phyloP scores from a whole-genome alignment of 2,329 filamentous ascomycete genomes.

The Colletotrichum paranaense region DNA sequence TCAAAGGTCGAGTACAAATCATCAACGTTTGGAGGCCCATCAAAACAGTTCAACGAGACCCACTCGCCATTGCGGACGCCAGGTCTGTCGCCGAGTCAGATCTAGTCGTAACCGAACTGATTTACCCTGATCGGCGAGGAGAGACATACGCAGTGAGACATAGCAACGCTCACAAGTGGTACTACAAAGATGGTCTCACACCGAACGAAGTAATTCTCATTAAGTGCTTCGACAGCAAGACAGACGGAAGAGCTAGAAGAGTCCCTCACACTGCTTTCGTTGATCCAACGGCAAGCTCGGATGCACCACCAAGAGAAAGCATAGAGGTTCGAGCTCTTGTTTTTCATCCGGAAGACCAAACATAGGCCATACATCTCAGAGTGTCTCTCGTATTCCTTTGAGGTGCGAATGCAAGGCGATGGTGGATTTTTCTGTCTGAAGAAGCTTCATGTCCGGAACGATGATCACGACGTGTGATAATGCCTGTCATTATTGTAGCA shows the following conservation, averaged over 20 bases:
- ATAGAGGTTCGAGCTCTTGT: slow-evolving; percentile 68
- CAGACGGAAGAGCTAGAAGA: slow-evolving; percentile 62
- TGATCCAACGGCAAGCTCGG: slow-evolving; percentile 53
- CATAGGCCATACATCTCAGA: not conserved
- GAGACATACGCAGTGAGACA: slow-evolving; percentile 61
- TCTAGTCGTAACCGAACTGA: slow-evolving; percentile 59
- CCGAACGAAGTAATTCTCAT: slow-evolving; percentile 68
- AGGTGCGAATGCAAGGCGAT: not conserved
- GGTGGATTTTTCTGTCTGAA: not conserved
- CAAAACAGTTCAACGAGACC: slow-evolving; percentile 62
- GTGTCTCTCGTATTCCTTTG: not conserved
- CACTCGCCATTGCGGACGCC: slow-evolving; percentile 64
- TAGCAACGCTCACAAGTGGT: slow-evolving; percentile 59
- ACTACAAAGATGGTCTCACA: slow-evolving; percentile 61
- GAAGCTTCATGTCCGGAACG: not conserved
- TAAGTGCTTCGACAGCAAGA: slow-evolving; percentile 71
- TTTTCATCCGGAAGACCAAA: slow-evolving; percentile 56
- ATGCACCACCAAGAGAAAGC: slow-evolving; percentile 65
- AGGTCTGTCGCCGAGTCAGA: slow-evolving; percentile 60
- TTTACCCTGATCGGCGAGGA: slow-evolving; percentile 62
- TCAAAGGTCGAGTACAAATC: slow-evolving; percentile 59
- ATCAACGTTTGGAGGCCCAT: slow-evolving; percentile 67
- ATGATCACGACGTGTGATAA: not conserved
- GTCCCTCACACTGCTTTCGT: slow-evolving; percentile 68
- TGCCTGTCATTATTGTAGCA: not conserved